Evolutionary conservation across 805 yeast genomes (phyloP).

Genomic region (Komagataella mondaviorum): DNA sequence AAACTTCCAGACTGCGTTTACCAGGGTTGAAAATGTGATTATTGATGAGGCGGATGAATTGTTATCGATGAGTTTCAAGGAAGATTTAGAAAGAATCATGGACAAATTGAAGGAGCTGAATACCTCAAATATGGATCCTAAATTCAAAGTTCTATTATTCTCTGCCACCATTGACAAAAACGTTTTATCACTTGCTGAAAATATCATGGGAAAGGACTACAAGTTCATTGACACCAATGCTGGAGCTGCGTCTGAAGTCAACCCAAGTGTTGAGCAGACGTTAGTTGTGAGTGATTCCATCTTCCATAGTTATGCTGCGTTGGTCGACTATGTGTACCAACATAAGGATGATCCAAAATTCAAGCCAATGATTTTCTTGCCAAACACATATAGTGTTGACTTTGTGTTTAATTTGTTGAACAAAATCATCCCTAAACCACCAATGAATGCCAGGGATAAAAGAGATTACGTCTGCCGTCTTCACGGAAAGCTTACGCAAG

Average conservation of each 20-base stretch:
- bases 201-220: slow-evolving; percentile 37
- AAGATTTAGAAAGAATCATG: slow-evolving; percentile 47
- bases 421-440: slow-evolving; percentile 8
- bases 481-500: slow-evolving; percentile 70
- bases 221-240: slow-evolving; percentile 63
- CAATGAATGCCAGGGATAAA: slow-evolving; percentile 7
- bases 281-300: slow-evolving; percentile 39
- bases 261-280: slow-evolving; percentile 64
- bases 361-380: slow-evolving; percentile 75
- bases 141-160: slow-evolving; percentile 58
- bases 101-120: slow-evolving; percentile 22
- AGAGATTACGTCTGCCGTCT: slow-evolving; percentile 16
- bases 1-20: slow-evolving; percentile 31
- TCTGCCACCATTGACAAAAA: slow-evolving; percentile 77
- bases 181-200: slow-evolving; percentile 52
- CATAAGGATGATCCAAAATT: slow-evolving; percentile 23
- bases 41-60: slow-evolving; percentile 90
- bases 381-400: slow-evolving; percentile 61
- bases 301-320: slow-evolving; percentile 47
- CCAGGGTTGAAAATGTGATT: slow-evolving; percentile 45
- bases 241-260: slow-evolving; percentile 44
- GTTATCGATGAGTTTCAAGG: slow-evolving; percentile 69
- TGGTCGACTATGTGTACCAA: slow-evolving; percentile 34
- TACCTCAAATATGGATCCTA: slow-evolving; percentile 15
- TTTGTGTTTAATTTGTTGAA: slow-evolving; percentile 33